A percentile compares a stretch with the other conserved stretches of the same genome.
Conservation (phyloP, 768 basidiomycete genomes). For the Trichaptum fuscoviolaceum region DNA sequence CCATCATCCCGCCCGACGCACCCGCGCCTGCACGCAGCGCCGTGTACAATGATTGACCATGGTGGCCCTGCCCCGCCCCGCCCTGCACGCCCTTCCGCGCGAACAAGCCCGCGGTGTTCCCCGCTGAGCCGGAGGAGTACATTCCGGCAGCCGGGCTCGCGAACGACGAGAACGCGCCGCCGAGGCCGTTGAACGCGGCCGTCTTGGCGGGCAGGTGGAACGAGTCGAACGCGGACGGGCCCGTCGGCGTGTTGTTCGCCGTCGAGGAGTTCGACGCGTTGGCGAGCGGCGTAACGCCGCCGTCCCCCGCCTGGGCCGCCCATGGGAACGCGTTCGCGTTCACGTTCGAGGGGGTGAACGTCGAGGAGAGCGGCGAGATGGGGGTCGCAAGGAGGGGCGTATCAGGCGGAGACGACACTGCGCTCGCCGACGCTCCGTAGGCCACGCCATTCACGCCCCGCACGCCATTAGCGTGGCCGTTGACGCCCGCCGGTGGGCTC, state of each 20-base stretch:
- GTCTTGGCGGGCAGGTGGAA: conserved; percentile 43
- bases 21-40: background rate
- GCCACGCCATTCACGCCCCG: background rate
- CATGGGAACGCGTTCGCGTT: background rate
- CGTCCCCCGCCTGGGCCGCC: conserved; percentile 6
- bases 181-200: conserved; percentile 15
- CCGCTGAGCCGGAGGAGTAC: background rate
- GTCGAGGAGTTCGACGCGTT: conserved; percentile 32
- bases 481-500: background rate
- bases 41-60: background rate
- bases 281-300: conserved; percentile 37
- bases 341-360: background rate
- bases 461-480: background rate
- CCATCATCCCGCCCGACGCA: background rate
- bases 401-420: conserved; percentile 1
- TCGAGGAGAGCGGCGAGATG: background rate
- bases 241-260: conserved; percentile 27
- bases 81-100: background rate
- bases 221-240: conserved; percentile 44
- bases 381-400: background rate
- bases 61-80: background rate
- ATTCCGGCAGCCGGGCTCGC: background rate
- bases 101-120: background rate
- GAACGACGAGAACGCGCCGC: background rate
- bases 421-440: background rate